These are phyloP conservation scores for Eragrostis curvula DNA, from an alignment of 176 grass and related monocot genomes.

Conservation along the genomic window DNA sequence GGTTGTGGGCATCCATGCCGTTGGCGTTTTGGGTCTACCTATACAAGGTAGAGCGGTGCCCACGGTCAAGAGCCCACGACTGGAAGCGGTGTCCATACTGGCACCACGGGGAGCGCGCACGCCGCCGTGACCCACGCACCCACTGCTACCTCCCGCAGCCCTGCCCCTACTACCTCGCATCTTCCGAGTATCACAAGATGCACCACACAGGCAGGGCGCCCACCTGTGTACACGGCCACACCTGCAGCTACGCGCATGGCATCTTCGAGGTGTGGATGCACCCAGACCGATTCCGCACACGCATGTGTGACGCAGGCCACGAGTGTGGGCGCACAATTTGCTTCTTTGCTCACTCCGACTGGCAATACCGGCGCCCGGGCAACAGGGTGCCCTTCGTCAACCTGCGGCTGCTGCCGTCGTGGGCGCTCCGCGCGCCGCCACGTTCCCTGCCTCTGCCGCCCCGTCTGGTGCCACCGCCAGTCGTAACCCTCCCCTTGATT, in stretches of 20 bases:
- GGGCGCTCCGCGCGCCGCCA: not conserved
- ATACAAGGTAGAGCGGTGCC: slow-evolving; percentile 71
- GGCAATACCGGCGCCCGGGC: slow-evolving; percentile 23
- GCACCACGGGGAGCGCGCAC: slow-evolving; percentile 60
- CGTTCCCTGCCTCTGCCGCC: too few relatives aligned
- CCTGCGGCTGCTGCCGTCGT: too few relatives aligned
- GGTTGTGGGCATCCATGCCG: slow-evolving; percentile 43
- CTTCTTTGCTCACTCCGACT: slow-evolving; percentile 56
- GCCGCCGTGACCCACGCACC: slow-evolving; percentile 50
- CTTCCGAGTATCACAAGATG: not conserved
- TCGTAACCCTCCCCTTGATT: too few relatives aligned
- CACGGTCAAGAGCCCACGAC: slow-evolving; percentile 39
- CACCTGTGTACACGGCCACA: slow-evolving; percentile 24
- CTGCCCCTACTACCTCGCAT: slow-evolving; percentile 46
- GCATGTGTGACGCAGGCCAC: slow-evolving; percentile 39
- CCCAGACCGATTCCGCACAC: slow-evolving; percentile 52
- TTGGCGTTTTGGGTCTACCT: slow-evolving; percentile 65
- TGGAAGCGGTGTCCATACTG: slow-evolving; percentile 67
- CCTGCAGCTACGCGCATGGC: slow-evolving; percentile 51
- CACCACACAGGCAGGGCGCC: not conserved
- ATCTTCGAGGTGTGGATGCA: slow-evolving; percentile 65
- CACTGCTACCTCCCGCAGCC: slow-evolving; percentile 42
- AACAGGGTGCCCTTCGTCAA: not conserved
- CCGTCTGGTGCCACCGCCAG: not conserved
- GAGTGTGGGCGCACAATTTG: slow-evolving; percentile 40